Conservation (phyloP, 2,329 filamentous ascomycete species). For the Ploettnerulaceae sp. region DNA sequence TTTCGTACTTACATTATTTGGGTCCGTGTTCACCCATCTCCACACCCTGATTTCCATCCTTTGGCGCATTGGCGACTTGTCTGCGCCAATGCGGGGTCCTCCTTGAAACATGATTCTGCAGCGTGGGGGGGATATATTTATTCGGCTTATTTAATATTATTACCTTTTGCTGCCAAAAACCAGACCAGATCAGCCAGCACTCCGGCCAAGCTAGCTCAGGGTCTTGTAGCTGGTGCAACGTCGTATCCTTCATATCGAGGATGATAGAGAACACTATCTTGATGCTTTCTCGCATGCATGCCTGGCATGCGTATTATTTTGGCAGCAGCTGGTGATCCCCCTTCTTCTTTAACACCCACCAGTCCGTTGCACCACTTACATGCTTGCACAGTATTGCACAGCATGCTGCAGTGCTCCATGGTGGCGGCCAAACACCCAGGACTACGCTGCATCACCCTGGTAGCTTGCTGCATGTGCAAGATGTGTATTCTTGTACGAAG, state of each 20-base stretch:
- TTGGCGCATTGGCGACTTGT: slow-evolving; percentile 1
- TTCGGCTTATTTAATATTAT: too few species aligned
- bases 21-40: slow-evolving; percentile 3
- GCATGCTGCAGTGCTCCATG: slow-evolving; percentile 2
- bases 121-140: slow-evolving; percentile 21
- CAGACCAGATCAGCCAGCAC: slow-evolving; percentile 2
- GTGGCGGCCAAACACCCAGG: slow-evolving; percentile 5
- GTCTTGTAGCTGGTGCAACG: not conserved
- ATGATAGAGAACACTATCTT: not conserved
- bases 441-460: not conserved
- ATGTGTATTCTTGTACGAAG: not conserved
- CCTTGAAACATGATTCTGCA: slow-evolving; percentile 15
- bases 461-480: slow-evolving; percentile 1
- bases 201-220: too few species aligned
- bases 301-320: too few species aligned
- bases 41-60: slow-evolving; percentile 7
- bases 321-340: not conserved
- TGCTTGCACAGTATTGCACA: not conserved
- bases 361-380: slow-evolving; percentile 4
- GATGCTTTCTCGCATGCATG: not conserved
- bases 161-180: slow-evolving; percentile 1
- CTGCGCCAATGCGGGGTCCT: slow-evolving; percentile 15
- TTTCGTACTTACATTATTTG: not conserved
- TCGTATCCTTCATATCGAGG: slow-evolving; percentile 4
- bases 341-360: not conserved